Conservation (phyloP, 495 filamentous ascomycete genomes). For the Haplographium delicatum region DNA sequence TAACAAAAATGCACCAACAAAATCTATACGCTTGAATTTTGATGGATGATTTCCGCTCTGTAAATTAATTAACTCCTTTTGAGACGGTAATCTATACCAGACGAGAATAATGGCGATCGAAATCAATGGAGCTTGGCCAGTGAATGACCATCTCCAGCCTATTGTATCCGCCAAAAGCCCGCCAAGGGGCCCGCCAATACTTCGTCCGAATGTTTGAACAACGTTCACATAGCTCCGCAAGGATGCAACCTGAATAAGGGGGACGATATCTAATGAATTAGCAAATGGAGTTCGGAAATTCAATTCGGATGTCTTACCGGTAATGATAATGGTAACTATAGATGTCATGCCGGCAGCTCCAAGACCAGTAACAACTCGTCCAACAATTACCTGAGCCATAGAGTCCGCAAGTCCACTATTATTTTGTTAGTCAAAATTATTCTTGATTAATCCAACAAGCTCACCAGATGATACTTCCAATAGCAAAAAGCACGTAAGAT, state of each 20-base stretch:
- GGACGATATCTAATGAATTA: too few species aligned
- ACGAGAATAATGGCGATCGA: slow-evolving; percentile 7
- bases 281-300: too few species aligned
- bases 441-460: too few species aligned
- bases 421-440: too few species aligned
- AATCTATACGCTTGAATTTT: slow-evolving; percentile 8
- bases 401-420: too few species aligned
- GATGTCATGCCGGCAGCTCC: slow-evolving; percentile 54
- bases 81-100: neutral
- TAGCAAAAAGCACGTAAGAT: slow-evolving; percentile 37
- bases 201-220: slow-evolving; percentile 57
- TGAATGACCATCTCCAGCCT: slow-evolving; percentile 51
- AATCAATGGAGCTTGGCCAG: slow-evolving; percentile 13
- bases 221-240: slow-evolving; percentile 67
- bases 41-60: slow-evolving; percentile 5
- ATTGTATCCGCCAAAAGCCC: slow-evolving; percentile 60
- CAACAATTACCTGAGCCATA: slow-evolving; percentile 52
- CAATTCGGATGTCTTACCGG: too few species aligned
- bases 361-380: slow-evolving; percentile 52
- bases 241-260: slow-evolving; percentile 58
- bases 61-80: neutral
- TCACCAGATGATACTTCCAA: slow-evolving; percentile 34
- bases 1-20: slow-evolving; percentile 43
- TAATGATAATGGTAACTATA: slow-evolving; percentile 56
- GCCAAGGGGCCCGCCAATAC: slow-evolving; percentile 57